phyloP scores from a whole-genome alignment of 805 yeast species.

The Lipomyces lipofer region DNA sequence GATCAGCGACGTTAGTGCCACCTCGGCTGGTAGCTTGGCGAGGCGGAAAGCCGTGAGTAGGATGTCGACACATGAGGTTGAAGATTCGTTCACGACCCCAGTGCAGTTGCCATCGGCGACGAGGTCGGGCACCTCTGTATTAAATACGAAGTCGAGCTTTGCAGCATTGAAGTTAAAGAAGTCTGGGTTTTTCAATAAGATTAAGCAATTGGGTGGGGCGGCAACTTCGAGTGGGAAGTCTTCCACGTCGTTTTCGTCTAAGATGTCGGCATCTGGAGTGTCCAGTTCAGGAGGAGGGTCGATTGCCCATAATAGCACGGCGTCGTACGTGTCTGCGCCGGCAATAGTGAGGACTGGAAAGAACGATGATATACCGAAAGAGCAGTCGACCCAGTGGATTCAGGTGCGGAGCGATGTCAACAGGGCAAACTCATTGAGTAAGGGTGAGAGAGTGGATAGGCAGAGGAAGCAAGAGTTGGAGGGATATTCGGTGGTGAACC shows the following conservation, averaged over 20 bases:
- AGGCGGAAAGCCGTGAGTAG: slow-evolving; percentile 57
- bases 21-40: slow-evolving; percentile 82
- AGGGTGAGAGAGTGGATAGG: slow-evolving; percentile 68
- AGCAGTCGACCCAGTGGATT: slow-evolving; percentile 46
- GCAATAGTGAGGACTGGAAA: background rate
- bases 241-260: slow-evolving; percentile 6
- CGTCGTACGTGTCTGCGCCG: slow-evolving; percentile 12
- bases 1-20: slow-evolving; percentile 74
- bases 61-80: background rate
- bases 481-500: slow-evolving; percentile 67
- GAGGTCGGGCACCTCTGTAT: slow-evolving; percentile 9
- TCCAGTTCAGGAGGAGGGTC: background rate
- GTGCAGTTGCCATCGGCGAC: slow-evolving; percentile 13
- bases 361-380: background rate
- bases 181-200: slow-evolving; percentile 30
- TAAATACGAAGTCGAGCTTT: slow-evolving; percentile 16
- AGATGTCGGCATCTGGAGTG: background rate
- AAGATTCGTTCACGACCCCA: background rate
- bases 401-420: slow-evolving; percentile 61
- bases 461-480: slow-evolving; percentile 59
- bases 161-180: slow-evolving; percentile 34
- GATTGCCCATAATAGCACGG: background rate
- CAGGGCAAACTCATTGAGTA: slow-evolving; percentile 68
- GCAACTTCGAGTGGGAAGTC: slow-evolving; percentile 13
- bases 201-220: slow-evolving; percentile 19